phyloP scores from a whole-genome alignment of 306 rosid species.

The Begonia masoniana region DNA sequence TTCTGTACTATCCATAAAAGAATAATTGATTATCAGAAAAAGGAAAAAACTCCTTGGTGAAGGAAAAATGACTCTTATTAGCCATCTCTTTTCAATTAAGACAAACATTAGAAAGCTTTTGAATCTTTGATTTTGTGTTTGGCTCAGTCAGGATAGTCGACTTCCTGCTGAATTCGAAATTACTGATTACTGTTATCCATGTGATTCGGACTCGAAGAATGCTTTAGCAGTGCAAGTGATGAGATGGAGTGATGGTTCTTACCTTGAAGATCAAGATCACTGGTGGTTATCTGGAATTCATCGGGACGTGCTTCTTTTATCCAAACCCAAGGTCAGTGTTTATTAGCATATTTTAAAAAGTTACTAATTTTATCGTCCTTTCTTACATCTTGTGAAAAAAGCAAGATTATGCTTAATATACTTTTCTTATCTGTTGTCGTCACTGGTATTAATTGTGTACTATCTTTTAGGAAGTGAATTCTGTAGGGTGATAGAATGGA shows the following conservation, averaged over 20 bases:
- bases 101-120: too few relatives aligned
- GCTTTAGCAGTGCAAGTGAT: conserved; percentile 85
- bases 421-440: too few relatives aligned
- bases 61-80: too few relatives aligned
- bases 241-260: conserved; percentile 94
- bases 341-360: neutral
- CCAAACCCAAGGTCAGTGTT: conserved; percentile 73
- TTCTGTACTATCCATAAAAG: too few relatives aligned
- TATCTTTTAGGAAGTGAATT: too few relatives aligned
- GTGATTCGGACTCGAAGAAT: conserved; percentile 49
- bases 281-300: conserved; percentile 96
- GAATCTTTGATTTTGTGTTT: conserved; percentile 22
- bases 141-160: conserved; percentile 93
- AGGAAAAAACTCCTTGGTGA: too few relatives aligned
- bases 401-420: too few relatives aligned
- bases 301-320: conserved; percentile 83
- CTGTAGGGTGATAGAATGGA: too few relatives aligned
- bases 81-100: too few relatives aligned
- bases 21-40: too few relatives aligned
- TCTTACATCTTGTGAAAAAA: neutral
- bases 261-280: conserved; percentile 97
- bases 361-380: conserved; percentile 3
- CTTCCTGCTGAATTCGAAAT: conserved; percentile 95
- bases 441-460: too few relatives aligned
- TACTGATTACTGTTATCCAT: conserved; percentile 69